Base-by-base conservation (phyloP, 768 basidiomycete genomes). In the Strobilomyces echinocephalus region DNA sequence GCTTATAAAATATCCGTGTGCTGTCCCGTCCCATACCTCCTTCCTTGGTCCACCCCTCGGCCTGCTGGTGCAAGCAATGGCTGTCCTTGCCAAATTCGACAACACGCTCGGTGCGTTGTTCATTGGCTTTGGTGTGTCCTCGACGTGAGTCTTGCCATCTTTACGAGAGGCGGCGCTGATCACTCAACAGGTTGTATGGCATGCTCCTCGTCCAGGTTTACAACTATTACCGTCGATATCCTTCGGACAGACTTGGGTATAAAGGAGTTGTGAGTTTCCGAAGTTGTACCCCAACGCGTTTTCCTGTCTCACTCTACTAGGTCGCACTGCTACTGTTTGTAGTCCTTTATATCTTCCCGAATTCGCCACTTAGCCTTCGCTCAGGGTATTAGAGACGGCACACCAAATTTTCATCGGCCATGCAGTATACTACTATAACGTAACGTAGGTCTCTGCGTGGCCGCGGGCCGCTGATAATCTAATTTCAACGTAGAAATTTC, bases 101-200 rank as follows among this genome's bases (percentile, higher is more conserved):
- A 75, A 72, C 59, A 85, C 84, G 1, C 74, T 86, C 15, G 85
- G 85, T 34, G 83, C 84, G 16, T 67, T 79, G 41, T 77, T 84
- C 56, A 62, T 84, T 43, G 85, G 85, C 31, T 83, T 83, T 55
- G 74, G 77, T 1, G 66, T 74, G 38, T 78, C 85, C n/a, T 60
- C 66, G 38, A 45, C 65, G 74, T 63, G 44, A 58, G 73, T 56
- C 34, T 15, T 20, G 1, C 18, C 30, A 24, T 38, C 9, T 43
- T 18, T 31, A 26, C 35, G 18, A 21, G 16, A 36, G 14, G 5
- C 26, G 8, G 8, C 2, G 11, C 55, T 75, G 58, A 72, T 65
- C 45, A 60, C 76, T 35, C 35, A 33, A 45, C 61, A 76, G 75
- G 34, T 48, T 71, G 9, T 83, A 79, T 64, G 83, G 84, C 18